Conservation (phyloP, 768 basidiomycete species). For the Naganishia onofrii region DNA sequence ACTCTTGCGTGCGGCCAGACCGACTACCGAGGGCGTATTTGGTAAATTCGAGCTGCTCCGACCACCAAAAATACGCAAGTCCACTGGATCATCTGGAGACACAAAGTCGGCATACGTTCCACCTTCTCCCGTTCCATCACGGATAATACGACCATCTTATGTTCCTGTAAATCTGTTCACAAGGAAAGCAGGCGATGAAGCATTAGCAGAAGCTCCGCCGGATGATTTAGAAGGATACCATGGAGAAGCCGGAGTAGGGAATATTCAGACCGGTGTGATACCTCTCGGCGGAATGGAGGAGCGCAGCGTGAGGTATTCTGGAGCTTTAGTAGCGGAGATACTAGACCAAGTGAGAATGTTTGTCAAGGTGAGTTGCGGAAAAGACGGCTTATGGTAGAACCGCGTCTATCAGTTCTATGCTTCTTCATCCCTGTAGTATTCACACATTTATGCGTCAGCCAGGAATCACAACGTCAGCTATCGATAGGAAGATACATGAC, state of each 20-base stretch:
- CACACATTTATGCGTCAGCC: slow-evolving; percentile 36
- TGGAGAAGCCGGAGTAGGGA: slow-evolving; percentile 22
- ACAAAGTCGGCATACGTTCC: not conserved
- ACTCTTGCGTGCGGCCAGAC: not conserved
- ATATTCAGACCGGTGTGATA: slow-evolving; percentile 25
- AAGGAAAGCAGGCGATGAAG: not conserved
- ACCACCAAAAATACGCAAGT: slow-evolving; percentile 10
- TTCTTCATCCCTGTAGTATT: slow-evolving; percentile 6
- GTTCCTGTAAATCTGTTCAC: slow-evolving; percentile 51
- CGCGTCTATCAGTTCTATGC: not conserved
- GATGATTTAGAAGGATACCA: slow-evolving; percentile 63
- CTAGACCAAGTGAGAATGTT: slow-evolving; percentile 59
- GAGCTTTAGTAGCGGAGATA: slow-evolving; percentile 52
- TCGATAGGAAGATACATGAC: slow-evolving; percentile 71
- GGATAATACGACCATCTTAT: slow-evolving; percentile 63
- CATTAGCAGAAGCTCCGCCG: slow-evolving; percentile 53
- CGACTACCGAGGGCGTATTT: slow-evolving; percentile 1
- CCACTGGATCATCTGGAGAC: not conserved
- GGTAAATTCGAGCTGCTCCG: slow-evolving; percentile 28
- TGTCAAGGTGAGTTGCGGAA: slow-evolving; percentile 39
- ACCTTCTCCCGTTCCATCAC: slow-evolving; percentile 57
- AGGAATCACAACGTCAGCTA: slow-evolving; percentile 64
- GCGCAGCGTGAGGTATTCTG: slow-evolving; percentile 39
- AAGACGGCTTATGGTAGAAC: not conserved
- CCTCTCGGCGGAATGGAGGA: slow-evolving; percentile 42